phyloP scores from a whole-genome alignment of 2,329 filamentous ascomycete genomes.

The Blastomyces parvus region DNA sequence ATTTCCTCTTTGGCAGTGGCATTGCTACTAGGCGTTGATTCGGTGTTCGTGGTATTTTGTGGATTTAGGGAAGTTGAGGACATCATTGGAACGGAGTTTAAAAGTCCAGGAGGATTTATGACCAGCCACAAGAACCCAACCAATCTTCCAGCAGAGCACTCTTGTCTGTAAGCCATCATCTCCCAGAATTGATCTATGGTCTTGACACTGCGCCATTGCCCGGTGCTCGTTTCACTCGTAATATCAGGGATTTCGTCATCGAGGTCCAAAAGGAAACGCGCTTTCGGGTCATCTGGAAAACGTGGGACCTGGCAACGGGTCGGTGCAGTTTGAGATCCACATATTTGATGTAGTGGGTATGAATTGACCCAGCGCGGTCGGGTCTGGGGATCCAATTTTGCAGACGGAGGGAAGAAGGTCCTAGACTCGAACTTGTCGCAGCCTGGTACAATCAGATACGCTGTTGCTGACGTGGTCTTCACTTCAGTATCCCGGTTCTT shows the following conservation, averaged over 20 bases:
- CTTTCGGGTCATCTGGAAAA: constrained; percentile 92
- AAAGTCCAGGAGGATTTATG: constrained; percentile 52
- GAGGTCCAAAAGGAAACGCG: constrained; percentile 76
- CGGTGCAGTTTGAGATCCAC: constrained; percentile 58
- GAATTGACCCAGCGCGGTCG: constrained; percentile 46
- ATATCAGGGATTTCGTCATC: constrained; percentile 65
- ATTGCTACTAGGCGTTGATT: background rate
- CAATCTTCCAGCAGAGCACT: constrained; percentile 83
- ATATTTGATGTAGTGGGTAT: constrained; percentile 64
- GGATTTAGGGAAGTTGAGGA: background rate
- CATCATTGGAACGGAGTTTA: constrained; percentile 27
- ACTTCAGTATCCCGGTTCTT: constrained; percentile 16
- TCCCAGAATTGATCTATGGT: constrained; percentile 95
- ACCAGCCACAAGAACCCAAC: constrained; percentile 95
- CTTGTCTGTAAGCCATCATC: constrained; percentile 92
- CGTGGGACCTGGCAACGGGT: constrained; percentile 77
- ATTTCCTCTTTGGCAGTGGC: background rate
- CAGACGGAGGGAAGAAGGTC: constrained; percentile 60
- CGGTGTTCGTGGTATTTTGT: background rate
- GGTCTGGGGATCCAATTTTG: constrained; percentile 30
- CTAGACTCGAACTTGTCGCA: constrained; percentile 71
- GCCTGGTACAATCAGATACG: constrained; percentile 79
- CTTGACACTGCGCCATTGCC: constrained; percentile 73
- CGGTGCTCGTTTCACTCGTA: constrained; percentile 45
- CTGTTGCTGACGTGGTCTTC: constrained; percentile 49